phyloP scores from a whole-genome alignment of 1,284 basidiomycete species.

The Sphaerobolus stellatus region DNA sequence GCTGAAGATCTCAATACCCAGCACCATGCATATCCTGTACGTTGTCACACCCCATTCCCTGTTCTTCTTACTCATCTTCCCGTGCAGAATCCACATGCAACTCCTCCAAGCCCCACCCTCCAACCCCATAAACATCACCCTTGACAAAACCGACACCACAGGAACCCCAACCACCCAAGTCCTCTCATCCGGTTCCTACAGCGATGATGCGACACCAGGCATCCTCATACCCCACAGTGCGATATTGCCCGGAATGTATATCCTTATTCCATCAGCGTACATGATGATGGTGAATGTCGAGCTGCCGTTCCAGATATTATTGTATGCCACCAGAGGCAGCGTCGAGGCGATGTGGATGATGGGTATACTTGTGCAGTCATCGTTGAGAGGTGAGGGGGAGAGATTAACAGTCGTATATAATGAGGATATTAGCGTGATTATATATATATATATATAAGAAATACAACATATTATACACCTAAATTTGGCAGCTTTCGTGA shows the following conservation, averaged over 20 bases:
- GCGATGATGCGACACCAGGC: slow-evolving; percentile 67
- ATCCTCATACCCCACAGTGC: slow-evolving; percentile 58
- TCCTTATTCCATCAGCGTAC: slow-evolving; percentile 73
- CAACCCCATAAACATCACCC: slow-evolving; percentile 57
- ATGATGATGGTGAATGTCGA: slow-evolving; percentile 56
- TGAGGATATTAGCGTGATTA: no score
- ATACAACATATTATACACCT: no score
- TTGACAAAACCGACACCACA: slow-evolving; percentile 39
- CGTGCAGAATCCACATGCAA: slow-evolving; percentile 63
- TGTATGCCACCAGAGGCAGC: slow-evolving; percentile 43
- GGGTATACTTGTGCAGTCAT: no score
- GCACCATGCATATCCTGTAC: slow-evolving; percentile 60
- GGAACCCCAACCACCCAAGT: slow-evolving; percentile 44
- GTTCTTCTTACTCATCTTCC: neutral
- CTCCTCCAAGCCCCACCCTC: slow-evolving; percentile 45
- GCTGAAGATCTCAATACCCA: slow-evolving; percentile 59
- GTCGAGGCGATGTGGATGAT: slow-evolving; percentile 12
- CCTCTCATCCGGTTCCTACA: slow-evolving; percentile 75
- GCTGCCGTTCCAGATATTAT: slow-evolving; percentile 57
- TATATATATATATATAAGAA: no score
- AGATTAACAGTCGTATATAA: no score
- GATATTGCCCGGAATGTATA: slow-evolving; percentile 63
- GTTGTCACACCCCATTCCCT: slow-evolving; percentile 22
- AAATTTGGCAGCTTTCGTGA: no score
- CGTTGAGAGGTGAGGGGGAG: no score